phyloP scores from a whole-genome alignment of 2,329 filamentous ascomycete genomes.

The Monosporascus sp. region DNA sequence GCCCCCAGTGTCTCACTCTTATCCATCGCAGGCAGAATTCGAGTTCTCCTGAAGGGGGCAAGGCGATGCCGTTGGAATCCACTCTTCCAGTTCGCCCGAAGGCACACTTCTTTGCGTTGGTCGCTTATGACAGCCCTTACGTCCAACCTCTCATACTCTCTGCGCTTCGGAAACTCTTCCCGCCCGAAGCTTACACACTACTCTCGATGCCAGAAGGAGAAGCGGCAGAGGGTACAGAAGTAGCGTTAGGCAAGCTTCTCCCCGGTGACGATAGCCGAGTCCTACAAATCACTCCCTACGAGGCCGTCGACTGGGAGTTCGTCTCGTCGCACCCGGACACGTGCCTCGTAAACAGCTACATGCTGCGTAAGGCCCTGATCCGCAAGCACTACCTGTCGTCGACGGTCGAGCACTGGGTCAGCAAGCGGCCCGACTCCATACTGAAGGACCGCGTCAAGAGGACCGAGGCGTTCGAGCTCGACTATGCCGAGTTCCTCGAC shows the following conservation, averaged over 20 bases:
- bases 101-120: slow-evolving; percentile 58
- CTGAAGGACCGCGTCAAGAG: slow-evolving; percentile 68
- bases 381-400: slow-evolving; percentile 89
- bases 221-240: slow-evolving; percentile 16
- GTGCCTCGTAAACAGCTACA: slow-evolving; percentile 78
- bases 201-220: slow-evolving; percentile 37
- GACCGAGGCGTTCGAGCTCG: slow-evolving; percentile 83
- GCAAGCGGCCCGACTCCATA: slow-evolving; percentile 71
- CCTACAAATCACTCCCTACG: slow-evolving; percentile 82
- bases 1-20: slow-evolving; percentile 10
- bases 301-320: slow-evolving; percentile 78
- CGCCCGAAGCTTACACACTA: slow-evolving; percentile 47
- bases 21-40: slow-evolving; percentile 15
- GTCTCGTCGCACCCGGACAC: slow-evolving; percentile 56
- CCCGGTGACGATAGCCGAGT: slow-evolving; percentile 40
- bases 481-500: slow-evolving; percentile 94
- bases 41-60: slow-evolving; percentile 8
- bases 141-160: slow-evolving; percentile 79
- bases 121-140: slow-evolving; percentile 84
- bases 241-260: slow-evolving; percentile 32
- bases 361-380: slow-evolving; percentile 94
- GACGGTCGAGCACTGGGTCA: slow-evolving; percentile 78
- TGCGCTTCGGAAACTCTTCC: slow-evolving; percentile 62
- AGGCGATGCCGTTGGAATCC: slow-evolving; percentile 10
- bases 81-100: slow-evolving; percentile 17